Evolutionary conservation across 495 filamentous ascomycete species (phyloP), one percentile per base, ranked within the genome.

Genomic region (Pseudevernia furfuracea): DNA sequence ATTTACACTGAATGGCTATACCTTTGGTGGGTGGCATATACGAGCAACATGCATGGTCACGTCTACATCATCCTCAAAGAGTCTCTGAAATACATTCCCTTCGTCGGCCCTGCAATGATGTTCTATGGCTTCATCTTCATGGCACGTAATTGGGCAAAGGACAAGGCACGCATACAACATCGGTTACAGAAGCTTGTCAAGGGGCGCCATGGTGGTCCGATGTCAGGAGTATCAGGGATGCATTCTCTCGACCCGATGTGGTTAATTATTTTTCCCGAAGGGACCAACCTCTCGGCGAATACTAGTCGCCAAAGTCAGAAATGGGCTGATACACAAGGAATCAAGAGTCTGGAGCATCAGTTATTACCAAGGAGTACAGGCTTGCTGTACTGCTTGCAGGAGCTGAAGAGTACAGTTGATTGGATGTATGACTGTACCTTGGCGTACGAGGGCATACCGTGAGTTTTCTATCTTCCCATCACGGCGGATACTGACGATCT

Each of bases 1-100:
- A 82, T 89, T 15, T 89, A 89, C 71, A 87, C 85, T 12, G 86
- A 89, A 61, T 89, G 86, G 86, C 75, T 88, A 12, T 89, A 89
- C 69, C 77, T 89, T 2, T 89, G 86, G 86, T 89, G 86, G 86
- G 74, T 84, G 46, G 80, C 83, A 17, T 89, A 88, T 67, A 82
- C 85, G 4, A 81, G 82, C 61, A 66, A 68, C 32, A 88, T 85
- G 84, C 86, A 89, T 68, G 86, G 86, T 10, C 85, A 84, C 58
- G 75, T 89, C 67, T 89, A 81, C 70, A 89, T 89, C 68, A 87
- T 89, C 58, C 74, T 88, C 15, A 89, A 89, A 69, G 85, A 89
- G 68, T 83, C 82, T 1, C 77, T 89, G 60, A 86, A 86, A 66
- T 85, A 81, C 64, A 82, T 87, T 19, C 86, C 86, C 1, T 67